A percentile compares a stretch with the other conserved stretches of the same genome.
Evolutionary conservation across 2,329 filamentous ascomycete genomes (phyloP).

Genomic region (Fusarium decemcellulare): DNA sequence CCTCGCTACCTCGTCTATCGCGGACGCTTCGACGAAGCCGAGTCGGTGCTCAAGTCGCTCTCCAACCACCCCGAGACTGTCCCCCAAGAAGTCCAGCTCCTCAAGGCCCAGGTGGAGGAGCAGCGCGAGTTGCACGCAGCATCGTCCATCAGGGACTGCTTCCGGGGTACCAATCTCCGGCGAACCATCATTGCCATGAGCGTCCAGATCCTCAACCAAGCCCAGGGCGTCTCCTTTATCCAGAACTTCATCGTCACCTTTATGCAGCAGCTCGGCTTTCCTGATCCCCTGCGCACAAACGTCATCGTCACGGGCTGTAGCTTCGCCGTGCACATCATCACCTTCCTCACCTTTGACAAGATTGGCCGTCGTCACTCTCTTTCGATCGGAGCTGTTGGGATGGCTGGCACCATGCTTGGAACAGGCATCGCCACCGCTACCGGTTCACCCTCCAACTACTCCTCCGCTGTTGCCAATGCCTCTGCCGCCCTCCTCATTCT

Average conservation of each 20-base stretch:
- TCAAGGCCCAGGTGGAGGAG: background rate
- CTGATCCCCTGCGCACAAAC: background rate
- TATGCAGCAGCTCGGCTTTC: background rate
- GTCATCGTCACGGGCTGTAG: background rate
- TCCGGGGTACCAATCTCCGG: background rate
- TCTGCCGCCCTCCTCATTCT: constrained; percentile 1
- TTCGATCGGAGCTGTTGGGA: background rate
- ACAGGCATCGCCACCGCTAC: background rate
- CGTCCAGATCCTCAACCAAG: background rate
- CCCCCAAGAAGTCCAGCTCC: background rate
- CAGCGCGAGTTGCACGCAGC: background rate
- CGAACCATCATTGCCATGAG: background rate
- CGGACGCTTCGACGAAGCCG: background rate
- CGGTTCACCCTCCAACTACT: background rate
- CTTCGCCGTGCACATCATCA: background rate
- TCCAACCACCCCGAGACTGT: background rate
- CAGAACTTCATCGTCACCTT: background rate
- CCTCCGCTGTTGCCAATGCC: background rate
- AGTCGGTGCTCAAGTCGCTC: background rate
- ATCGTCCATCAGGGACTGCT: background rate
- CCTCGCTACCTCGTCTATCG: background rate
- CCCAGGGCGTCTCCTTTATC: background rate
- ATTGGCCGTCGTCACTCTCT: background rate
- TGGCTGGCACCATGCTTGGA: background rate
- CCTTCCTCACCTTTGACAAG: background rate